Evolutionary conservation across 225 moss, liverwort and hornwort genomes (phyloP), one percentile per base, ranked within the genome.

Genomic region (Marchantia paleacea): DNA sequence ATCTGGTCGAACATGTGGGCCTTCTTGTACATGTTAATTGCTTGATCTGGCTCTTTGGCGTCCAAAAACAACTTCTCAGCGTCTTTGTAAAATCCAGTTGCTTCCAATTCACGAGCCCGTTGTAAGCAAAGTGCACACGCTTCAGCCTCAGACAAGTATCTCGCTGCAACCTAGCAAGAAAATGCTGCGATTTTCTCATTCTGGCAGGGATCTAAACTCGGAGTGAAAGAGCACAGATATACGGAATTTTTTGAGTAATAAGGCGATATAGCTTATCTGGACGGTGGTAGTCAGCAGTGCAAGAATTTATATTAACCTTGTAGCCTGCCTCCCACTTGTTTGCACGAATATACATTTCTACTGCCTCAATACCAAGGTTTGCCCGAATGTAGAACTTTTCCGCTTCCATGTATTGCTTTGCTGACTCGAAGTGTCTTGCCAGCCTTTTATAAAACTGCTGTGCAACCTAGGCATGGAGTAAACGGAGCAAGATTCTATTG

Each of bases 21-120:
- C 89, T 92, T 94, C 73, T 83, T 93, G 87, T 95, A 99, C 97
- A 99, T 99, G n/a, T 88, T 86, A 76, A 99, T 94, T 64, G 95
- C 97, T 79, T 90, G 90, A 74, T 95, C 97, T 70, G 89, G 85
- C 75, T 95, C 93, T 57, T 90, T 89, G 30, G 95, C 95, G 83
- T 99, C 95, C 24, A 99, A 75, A 71, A 95, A 99, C 20, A 99
- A 75, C 82, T 88, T 93, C 82, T 99, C 97, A 7, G 97, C 97
- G 76, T 99, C 92, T 82, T 85, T 90, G 62, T 90, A 94, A n/a
- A 85, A 93, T 55, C 87, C 86, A 52, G 75, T 83, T 52, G 87
- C 85, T 83, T 99, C 97, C 52, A 93, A 76, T 62, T 92, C 93
- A 62, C 89, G 85, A 74, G 97, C 97, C 76, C 95, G 88, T 85